Conservation (phyloP, 192 early-diverging fungal species). For the Coemansia sp. region DNA sequence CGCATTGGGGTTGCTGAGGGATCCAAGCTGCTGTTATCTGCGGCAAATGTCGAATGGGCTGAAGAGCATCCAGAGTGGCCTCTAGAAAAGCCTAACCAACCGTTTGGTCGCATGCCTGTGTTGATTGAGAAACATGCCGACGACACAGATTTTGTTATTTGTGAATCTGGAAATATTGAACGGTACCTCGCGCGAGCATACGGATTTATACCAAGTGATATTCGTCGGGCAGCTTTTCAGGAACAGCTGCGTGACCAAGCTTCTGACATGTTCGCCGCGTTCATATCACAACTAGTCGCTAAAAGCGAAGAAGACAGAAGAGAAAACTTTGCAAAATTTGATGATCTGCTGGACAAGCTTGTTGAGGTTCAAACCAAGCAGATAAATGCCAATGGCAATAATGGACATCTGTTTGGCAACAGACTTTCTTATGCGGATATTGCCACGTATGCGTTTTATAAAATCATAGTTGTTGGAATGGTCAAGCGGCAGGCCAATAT, state of each 20-base stretch:
- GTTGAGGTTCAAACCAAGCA: constrained; percentile 36
- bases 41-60: constrained; percentile 41
- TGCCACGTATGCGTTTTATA: constrained; percentile 21
- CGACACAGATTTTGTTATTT: constrained; percentile 31
- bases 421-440: constrained; percentile 48
- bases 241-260: constrained; percentile 24
- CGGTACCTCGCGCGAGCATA: constrained; percentile 57
- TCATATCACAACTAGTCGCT: neutral
- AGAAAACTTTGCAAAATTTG: constrained; percentile 18
- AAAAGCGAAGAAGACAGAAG: constrained; percentile 14
- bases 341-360: constrained; percentile 17
- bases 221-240: constrained; percentile 33
- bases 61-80: constrained; percentile 36
- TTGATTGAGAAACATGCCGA: constrained; percentile 25
- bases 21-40: constrained; percentile 37
- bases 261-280: constrained; percentile 1
- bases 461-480: constrained; percentile 6
- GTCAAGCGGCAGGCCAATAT: constrained; percentile 1
- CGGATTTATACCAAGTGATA: constrained; percentile 35
- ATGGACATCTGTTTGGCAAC: constrained; percentile 53
- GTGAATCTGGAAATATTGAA: constrained; percentile 54
- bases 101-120: constrained; percentile 41
- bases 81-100: constrained; percentile 27
- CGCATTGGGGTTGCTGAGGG: constrained; percentile 22
- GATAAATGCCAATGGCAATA: constrained; percentile 56